Evolutionary conservation across 441 rosid genomes (phyloP).

Genomic region (Erodium moschatum): DNA sequence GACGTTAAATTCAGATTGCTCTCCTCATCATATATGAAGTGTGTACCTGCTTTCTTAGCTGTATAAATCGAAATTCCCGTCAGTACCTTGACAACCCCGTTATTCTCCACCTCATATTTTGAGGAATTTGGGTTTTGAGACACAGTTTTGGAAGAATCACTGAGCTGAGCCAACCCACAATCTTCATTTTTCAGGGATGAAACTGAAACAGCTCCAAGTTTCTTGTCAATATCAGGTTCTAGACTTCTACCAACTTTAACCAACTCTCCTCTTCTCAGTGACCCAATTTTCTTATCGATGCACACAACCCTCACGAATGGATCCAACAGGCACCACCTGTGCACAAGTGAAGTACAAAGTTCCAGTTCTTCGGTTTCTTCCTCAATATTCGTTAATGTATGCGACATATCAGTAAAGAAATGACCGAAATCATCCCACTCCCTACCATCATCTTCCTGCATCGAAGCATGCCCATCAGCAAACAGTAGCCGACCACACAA

Average conservation of each 20-base stretch:
- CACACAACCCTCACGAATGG: conserved; percentile 75
- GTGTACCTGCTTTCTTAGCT: conserved; percentile 13
- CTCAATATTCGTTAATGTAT: conserved; percentile 41
- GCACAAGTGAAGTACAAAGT: conserved; percentile 38
- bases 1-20: conserved; percentile 18
- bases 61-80: conserved; percentile 23
- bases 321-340: conserved; percentile 63
- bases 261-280: conserved; percentile 60
- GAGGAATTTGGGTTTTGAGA: conserved; percentile 27
- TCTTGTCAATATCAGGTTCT: conserved; percentile 25
- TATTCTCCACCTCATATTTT: conserved; percentile 22
- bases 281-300: conserved; percentile 60
- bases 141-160: conserved; percentile 34
- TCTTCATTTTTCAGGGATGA: conserved; percentile 20
- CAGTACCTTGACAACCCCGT: conserved; percentile 19
- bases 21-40: neutral
- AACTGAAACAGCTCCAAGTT: conserved; percentile 23
- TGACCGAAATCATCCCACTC: conserved; percentile 62
- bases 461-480: conserved; percentile 30
- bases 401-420: conserved; percentile 59
- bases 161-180: conserved; percentile 16
- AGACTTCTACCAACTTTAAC: conserved; percentile 52
- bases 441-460: conserved; percentile 35
- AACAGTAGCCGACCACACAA: conserved; percentile 44
- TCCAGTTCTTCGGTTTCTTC: conserved; percentile 41